A percentile compares a stretch with the other conserved stretches of the same genome.
Conservation (phyloP, 805 yeast genomes). For the Ogataea methanolica region DNA sequence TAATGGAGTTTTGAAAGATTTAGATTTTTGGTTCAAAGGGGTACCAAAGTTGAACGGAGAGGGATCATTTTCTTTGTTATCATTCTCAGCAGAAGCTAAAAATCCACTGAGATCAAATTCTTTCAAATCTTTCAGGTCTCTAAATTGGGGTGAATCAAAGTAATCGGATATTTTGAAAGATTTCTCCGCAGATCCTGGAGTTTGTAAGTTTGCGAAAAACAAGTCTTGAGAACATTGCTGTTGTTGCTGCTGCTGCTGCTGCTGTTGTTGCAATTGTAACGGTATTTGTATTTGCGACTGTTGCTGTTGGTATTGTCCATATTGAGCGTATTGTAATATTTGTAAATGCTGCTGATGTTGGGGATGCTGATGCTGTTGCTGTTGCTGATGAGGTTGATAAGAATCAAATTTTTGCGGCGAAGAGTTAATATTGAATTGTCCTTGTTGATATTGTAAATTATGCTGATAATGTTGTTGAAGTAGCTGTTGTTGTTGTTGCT, state of each 20-base stretch:
- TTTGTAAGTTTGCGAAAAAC: slow-evolving; percentile 6
- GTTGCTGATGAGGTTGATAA: slow-evolving; percentile 2
- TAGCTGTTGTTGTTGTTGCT: slow-evolving; percentile 1
- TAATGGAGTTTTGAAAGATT: slow-evolving; percentile 19
- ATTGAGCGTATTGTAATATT: not conserved
- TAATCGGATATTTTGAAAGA: slow-evolving; percentile 19
- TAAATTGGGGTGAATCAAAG: slow-evolving; percentile 9
- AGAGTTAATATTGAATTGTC: not conserved
- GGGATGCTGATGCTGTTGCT: slow-evolving; percentile 3
- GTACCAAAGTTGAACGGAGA: slow-evolving; percentile 17
- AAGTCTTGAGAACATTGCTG: slow-evolving; percentile 2
- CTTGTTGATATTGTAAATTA: not conserved
- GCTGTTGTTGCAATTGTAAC: not conserved
- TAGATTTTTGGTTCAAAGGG: slow-evolving; percentile 10
- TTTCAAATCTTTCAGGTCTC: not conserved
- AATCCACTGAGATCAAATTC: slow-evolving; percentile 15
- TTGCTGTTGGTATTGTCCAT: not conserved
- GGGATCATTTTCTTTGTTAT: slow-evolving; percentile 22
- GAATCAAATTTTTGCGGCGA: not conserved
- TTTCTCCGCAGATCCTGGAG: slow-evolving; percentile 19
- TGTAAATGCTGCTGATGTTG: slow-evolving; percentile 1
- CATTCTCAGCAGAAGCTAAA: slow-evolving; percentile 11
- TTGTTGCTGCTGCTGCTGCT: slow-evolving; percentile 5
- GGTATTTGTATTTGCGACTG: slow-evolving; percentile 2
- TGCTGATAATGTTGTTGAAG: not conserved